These are phyloP conservation scores for Calonectria ilicicola DNA, from an alignment of 2,329 filamentous ascomycete genomes.

Conservation along the genomic window DNA sequence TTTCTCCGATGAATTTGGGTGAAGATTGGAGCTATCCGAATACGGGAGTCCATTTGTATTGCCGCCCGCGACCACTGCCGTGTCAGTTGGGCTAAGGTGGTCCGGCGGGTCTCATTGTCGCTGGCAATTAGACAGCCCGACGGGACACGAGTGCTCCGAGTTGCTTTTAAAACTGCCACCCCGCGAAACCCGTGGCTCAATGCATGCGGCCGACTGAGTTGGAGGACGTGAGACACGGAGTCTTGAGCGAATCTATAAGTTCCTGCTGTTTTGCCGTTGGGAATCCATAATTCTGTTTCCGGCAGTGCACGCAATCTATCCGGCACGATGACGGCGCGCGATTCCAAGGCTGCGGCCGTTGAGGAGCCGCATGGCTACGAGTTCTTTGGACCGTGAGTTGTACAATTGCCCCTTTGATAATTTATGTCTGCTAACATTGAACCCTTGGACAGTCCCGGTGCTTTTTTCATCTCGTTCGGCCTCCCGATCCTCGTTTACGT, in stretches of 20 bases:
- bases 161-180: constrained; percentile 5
- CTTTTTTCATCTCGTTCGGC: constrained; percentile 81
- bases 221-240: background rate
- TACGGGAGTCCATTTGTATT: background rate
- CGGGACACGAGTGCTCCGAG: constrained; percentile 39
- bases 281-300: background rate
- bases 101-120: constrained; percentile 2
- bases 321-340: constrained; percentile 47
- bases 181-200: constrained; percentile 23
- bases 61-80: background rate
- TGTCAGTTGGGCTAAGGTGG: background rate
- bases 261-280: background rate
- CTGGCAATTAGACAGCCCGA: constrained; percentile 39
- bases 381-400: constrained; percentile 63
- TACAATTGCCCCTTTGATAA: background rate
- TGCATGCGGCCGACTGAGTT: constrained; percentile 7
- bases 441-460: constrained; percentile 71
- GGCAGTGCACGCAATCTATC: background rate
- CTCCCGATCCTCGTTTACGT: constrained; percentile 84
- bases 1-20: constrained; percentile 27
- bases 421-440: constrained; percentile 19
- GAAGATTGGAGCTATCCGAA: constrained; percentile 12
- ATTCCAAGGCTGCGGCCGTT: constrained; percentile 40
- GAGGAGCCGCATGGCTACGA: constrained; percentile 59
- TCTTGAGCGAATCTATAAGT: constrained; percentile 4